phyloP scores from a whole-genome alignment of 805 yeast species.

The Tetrapisispora fleetii region DNA sequence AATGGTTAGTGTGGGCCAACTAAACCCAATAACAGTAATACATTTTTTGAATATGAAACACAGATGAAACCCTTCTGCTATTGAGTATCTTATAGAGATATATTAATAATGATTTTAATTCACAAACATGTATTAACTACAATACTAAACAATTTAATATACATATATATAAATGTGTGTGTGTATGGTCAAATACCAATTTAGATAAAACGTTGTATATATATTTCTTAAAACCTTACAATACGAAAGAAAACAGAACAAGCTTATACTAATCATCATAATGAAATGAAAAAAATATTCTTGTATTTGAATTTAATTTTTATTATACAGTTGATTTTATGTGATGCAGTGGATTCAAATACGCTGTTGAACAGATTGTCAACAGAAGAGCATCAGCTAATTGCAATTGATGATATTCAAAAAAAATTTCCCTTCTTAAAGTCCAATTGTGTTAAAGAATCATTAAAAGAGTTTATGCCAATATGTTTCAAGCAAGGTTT shows the following conservation, averaged over 20 bases:
- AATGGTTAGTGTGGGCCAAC: too few relatives aligned
- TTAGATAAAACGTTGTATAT: too few relatives aligned
- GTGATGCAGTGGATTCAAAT: not conserved
- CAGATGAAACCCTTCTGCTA: not conserved
- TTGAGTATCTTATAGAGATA: not conserved
- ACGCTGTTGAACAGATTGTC: not conserved
- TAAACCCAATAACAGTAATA: not conserved
- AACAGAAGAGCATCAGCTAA: not conserved
- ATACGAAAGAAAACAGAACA: not conserved
- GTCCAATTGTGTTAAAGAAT: constrained; percentile 31
- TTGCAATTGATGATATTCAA: not conserved
- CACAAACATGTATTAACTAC: too few relatives aligned
- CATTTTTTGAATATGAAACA: not conserved
- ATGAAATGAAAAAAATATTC: not conserved
- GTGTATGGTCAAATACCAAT: too few relatives aligned
- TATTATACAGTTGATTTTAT: not conserved
- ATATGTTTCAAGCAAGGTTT: constrained; percentile 34
- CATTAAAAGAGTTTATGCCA: constrained; percentile 33
- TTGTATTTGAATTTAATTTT: not conserved
- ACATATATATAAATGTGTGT: not conserved
- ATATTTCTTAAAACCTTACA: not conserved
- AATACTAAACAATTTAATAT: too few relatives aligned
- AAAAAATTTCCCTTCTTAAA: constrained; percentile 17
- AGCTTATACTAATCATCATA: not conserved
- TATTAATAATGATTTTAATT: too few relatives aligned